phyloP scores from a whole-genome alignment of 2,329 filamentous ascomycete species.

The Ophiostoma novo-ulmi region DNA sequence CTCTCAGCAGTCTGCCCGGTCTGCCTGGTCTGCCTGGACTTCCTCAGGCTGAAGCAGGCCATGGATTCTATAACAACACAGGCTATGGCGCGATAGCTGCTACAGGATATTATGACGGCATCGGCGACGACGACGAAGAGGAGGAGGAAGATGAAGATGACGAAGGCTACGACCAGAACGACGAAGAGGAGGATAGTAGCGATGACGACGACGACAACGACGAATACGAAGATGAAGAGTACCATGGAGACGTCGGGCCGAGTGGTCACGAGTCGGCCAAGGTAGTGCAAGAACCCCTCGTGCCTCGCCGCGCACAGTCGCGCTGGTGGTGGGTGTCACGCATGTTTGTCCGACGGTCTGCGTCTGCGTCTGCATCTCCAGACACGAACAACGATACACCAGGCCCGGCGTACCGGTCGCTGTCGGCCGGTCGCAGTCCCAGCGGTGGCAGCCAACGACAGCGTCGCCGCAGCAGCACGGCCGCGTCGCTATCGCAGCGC shows the following conservation, averaged over 20 bases:
- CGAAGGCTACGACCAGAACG: constrained; percentile 1
- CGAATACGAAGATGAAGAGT: constrained; percentile 12
- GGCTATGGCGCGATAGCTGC: constrained; percentile 23
- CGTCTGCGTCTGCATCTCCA: background rate
- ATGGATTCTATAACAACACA: constrained; percentile 23
- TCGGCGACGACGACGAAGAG: constrained; percentile 21
- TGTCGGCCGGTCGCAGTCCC: constrained; percentile 11
- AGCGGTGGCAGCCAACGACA: background rate
- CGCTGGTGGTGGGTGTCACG: constrained; percentile 15
- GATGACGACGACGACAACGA: constrained; percentile 16
- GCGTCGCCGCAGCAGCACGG: constrained; percentile 16
- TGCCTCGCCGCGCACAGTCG: constrained; percentile 12
- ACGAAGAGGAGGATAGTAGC: constrained; percentile 8
- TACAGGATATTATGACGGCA: constrained; percentile 20
- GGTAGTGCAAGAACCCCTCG: background rate
- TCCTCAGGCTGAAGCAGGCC: background rate
- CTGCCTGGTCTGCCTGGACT: background rate
- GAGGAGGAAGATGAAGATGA: constrained; percentile 15
- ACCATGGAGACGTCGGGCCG: constrained; percentile 10
- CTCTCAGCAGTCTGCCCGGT: background rate
- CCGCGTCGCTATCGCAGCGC: constrained; percentile 9
- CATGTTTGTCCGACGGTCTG: constrained; percentile 2
- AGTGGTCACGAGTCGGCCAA: background rate
- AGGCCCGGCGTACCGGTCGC: constrained; percentile 13
- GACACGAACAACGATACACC: background rate